These are phyloP conservation scores for Diaporthe helianthi DNA, from an alignment of 2,329 filamentous ascomycete genomes.

Conservation along the genomic window DNA sequence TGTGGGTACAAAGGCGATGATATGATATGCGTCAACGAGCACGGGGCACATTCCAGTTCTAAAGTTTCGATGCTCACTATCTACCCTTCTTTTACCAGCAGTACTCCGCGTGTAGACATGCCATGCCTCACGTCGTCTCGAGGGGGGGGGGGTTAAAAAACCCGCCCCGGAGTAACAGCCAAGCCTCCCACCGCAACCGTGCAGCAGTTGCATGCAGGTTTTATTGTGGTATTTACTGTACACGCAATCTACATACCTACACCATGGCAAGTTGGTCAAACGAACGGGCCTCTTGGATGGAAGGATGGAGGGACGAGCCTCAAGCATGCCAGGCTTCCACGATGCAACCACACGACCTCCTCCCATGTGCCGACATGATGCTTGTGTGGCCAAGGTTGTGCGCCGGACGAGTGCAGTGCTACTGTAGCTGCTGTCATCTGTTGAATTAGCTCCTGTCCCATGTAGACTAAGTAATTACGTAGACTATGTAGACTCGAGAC, in stretches of 20 bases:
- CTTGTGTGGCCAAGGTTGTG: not conserved
- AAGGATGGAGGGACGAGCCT: conserved; percentile 5
- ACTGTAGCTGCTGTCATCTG: not conserved
- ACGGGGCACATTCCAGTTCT: not conserved
- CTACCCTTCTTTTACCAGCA: too few relatives aligned
- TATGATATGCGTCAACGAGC: not conserved
- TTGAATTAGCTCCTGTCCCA: not conserved
- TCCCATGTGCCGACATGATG: conserved; percentile 8
- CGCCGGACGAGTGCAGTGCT: not conserved
- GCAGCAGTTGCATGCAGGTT: not conserved
- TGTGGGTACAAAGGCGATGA: too few relatives aligned
- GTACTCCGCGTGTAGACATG: not conserved
- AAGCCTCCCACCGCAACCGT: not conserved
- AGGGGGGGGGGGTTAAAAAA: not conserved
- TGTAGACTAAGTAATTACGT: too few relatives aligned
- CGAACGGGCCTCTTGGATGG: too few relatives aligned
- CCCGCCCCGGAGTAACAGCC: conserved; percentile 13
- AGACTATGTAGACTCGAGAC: too few relatives aligned
- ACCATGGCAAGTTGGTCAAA: too few relatives aligned
- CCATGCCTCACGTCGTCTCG: not conserved
- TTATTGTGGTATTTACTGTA: too few relatives aligned
- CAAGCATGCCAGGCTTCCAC: conserved; percentile 7
- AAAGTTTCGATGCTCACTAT: not conserved
- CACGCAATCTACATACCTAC: too few relatives aligned
- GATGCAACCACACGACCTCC: conserved; percentile 22